Evolutionary conservation across 345 rosid species (phyloP).

Genomic region (Pugionium dolabratum): DNA sequence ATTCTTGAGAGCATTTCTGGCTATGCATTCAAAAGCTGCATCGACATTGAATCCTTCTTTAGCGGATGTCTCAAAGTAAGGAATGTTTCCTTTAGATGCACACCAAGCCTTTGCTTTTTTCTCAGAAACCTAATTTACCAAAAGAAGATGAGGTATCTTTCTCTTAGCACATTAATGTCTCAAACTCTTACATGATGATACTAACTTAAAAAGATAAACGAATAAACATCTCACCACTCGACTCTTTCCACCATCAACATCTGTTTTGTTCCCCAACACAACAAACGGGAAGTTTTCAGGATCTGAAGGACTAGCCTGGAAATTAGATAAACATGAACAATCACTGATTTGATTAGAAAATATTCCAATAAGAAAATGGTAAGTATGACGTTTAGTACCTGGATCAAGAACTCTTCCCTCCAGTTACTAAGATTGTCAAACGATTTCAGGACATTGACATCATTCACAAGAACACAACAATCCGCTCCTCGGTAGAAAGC

Average conservation of each 20-base stretch:
- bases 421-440: slow-evolving; percentile 80
- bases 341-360: neutral
- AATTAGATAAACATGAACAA: neutral
- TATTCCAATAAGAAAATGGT: no score
- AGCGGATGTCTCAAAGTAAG: slow-evolving; percentile 86
- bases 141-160: neutral
- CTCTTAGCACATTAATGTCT: neutral
- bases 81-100: slow-evolving; percentile 66
- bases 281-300: slow-evolving; percentile 82
- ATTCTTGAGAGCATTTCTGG: slow-evolving; percentile 77
- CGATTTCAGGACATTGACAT: slow-evolving; percentile 75
- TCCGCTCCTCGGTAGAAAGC: slow-evolving; percentile 84
- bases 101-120: slow-evolving; percentile 77
- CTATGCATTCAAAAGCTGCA: slow-evolving; percentile 75
- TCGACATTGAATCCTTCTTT: slow-evolving; percentile 82
- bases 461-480: slow-evolving; percentile 80
- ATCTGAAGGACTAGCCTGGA: slow-evolving; percentile 79
- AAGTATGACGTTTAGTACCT: slow-evolving; percentile 38
- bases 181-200: neutral
- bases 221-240: slow-evolving; percentile 57
- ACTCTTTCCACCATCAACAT: slow-evolving; percentile 77
- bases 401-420: slow-evolving; percentile 84
- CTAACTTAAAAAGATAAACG: neutral
- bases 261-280: slow-evolving; percentile 78
- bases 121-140: slow-evolving; percentile 60